A percentile compares a stretch with the other conserved stretches of the same genome.
These are phyloP conservation scores for Dothistroma pini DNA, from an alignment of 2,329 filamentous ascomycete genomes.

Conservation along the genomic window DNA sequence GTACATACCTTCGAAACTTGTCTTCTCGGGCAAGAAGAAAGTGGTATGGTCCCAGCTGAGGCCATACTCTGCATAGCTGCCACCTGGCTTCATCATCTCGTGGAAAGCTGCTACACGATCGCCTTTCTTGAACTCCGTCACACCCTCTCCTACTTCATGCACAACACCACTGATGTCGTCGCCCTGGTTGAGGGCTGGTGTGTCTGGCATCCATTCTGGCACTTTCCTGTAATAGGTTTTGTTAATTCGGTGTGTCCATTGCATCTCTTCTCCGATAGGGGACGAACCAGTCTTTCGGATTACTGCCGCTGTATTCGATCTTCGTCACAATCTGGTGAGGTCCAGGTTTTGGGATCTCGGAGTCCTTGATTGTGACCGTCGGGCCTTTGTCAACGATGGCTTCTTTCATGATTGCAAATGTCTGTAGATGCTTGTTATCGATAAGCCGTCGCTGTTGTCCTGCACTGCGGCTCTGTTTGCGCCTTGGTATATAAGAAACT, in stretches of 20 bases:
- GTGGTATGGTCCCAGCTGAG: constrained; percentile 55
- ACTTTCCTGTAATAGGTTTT: constrained; percentile 15
- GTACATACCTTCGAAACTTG: constrained; percentile 50
- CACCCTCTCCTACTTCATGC: constrained; percentile 52
- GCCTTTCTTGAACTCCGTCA: constrained; percentile 56
- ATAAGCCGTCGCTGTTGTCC: background rate
- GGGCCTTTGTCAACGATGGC: constrained; percentile 35
- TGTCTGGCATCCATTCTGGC: constrained; percentile 18
- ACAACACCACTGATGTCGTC: constrained; percentile 44
- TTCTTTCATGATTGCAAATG: constrained; percentile 35
- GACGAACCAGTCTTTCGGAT: constrained; percentile 33
- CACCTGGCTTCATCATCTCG: constrained; percentile 48
- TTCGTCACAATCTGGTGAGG: constrained; percentile 33
- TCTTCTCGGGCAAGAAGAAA: constrained; percentile 51
- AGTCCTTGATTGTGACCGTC: constrained; percentile 38
- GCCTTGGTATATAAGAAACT: background rate
- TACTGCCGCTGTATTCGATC: constrained; percentile 32
- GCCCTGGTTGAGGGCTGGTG: constrained; percentile 29
- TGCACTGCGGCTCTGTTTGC: background rate
- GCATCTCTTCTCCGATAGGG: background rate
- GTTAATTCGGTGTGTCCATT: background rate
- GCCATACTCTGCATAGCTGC: constrained; percentile 61
- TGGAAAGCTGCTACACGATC: constrained; percentile 58
- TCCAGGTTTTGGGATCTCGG: constrained; percentile 40
- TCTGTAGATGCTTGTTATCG: background rate